These are phyloP conservation scores for Nemania serpens DNA, from an alignment of 2,329 filamentous ascomycete genomes.

Conservation along the genomic window DNA sequence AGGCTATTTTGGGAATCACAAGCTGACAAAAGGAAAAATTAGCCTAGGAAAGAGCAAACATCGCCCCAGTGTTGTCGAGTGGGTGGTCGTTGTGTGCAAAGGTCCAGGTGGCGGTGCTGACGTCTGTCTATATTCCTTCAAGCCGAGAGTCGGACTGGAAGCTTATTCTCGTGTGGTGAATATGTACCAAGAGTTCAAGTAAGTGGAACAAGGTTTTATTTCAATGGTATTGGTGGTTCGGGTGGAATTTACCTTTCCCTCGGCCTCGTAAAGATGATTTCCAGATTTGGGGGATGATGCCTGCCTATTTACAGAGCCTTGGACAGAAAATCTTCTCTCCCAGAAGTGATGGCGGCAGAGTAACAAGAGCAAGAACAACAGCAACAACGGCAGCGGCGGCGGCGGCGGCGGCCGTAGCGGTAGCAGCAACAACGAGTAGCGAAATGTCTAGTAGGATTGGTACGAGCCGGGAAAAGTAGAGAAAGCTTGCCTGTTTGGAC, in stretches of 20 bases:
- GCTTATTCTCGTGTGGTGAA: slow-evolving; percentile 16
- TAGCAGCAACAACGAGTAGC: neutral
- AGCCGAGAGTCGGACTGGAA: neutral
- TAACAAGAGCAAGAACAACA: neutral
- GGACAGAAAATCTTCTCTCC: neutral
- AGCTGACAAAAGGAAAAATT: slow-evolving; percentile 18
- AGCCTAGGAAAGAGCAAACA: slow-evolving; percentile 6
- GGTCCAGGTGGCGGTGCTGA: slow-evolving; percentile 1
- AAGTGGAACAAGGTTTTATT: slow-evolving; percentile 22
- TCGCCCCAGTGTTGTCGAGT: slow-evolving; percentile 2
- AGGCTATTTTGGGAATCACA: neutral
- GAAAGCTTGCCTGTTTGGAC: too few relatives aligned
- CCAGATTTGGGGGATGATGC: too few relatives aligned
- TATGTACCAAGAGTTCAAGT: slow-evolving; percentile 23
- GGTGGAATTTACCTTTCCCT: neutral
- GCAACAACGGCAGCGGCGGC: neutral
- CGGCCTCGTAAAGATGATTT: neutral
- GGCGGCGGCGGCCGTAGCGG: neutral
- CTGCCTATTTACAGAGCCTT: too few relatives aligned
- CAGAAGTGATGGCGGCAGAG: neutral
- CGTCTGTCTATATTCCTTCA: slow-evolving; percentile 9
- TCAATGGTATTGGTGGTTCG: slow-evolving; percentile 1
- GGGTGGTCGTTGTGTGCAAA: too few relatives aligned
- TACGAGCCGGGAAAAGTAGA: too few relatives aligned
- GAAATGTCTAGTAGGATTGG: too few relatives aligned